These are phyloP conservation scores for Potentilla sterilis DNA, from an alignment of 306 rosid species.

Conservation along the genomic window DNA sequence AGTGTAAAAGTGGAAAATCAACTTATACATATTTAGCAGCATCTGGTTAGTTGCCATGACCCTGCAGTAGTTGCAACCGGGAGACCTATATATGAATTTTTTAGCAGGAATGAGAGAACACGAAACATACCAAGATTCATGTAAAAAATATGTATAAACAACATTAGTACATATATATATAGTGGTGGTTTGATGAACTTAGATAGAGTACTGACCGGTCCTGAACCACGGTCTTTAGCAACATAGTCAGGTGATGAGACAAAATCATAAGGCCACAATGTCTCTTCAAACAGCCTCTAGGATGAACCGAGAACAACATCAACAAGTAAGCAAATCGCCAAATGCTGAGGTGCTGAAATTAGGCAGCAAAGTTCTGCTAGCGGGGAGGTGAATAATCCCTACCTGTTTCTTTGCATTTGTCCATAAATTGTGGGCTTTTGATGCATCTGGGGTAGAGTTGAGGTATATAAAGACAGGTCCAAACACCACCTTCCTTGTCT, in stretches of 20 bases:
- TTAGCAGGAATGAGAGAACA: slow-evolving; percentile 26
- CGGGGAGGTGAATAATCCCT: not conserved
- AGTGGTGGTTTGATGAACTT: not conserved
- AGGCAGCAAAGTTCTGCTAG: not conserved
- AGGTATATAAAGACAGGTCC: slow-evolving; percentile 47
- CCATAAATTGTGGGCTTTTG: slow-evolving; percentile 40
- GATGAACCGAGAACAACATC: slow-evolving; percentile 11
- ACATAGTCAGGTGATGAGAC: slow-evolving; percentile 34
- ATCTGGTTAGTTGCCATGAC: slow-evolving; percentile 33
- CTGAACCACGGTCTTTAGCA: slow-evolving; percentile 39
- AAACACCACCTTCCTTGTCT: slow-evolving; percentile 44
- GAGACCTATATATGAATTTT: slow-evolving; percentile 39
- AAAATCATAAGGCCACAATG: slow-evolving; percentile 43
- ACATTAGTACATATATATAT: no score
- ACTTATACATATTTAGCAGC: no score
- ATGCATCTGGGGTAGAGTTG: slow-evolving; percentile 36
- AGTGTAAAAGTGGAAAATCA: not conserved
- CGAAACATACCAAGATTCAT: no score
- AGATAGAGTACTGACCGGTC: slow-evolving; percentile 26
- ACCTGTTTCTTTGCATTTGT: slow-evolving; percentile 45
- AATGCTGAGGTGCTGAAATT: not conserved
- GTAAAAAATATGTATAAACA: no score
- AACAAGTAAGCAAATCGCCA: slow-evolving; percentile 3
- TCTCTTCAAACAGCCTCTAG: slow-evolving; percentile 39
- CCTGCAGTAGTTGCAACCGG: slow-evolving; percentile 42